Conservation (phyloP, 2,329 filamentous ascomycete species). For the Paraconiothyrium sp. region DNA sequence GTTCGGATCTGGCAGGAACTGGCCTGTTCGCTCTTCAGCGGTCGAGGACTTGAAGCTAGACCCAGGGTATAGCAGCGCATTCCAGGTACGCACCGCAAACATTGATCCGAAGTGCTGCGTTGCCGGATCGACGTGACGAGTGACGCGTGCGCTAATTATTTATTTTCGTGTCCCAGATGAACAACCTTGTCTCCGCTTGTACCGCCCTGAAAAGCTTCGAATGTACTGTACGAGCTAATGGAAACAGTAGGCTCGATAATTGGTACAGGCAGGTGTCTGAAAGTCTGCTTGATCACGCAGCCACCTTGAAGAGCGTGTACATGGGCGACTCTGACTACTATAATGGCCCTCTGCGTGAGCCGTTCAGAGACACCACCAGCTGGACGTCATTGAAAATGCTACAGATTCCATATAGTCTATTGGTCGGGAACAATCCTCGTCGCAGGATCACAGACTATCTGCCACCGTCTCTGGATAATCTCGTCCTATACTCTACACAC, state of each 20-base stretch:
- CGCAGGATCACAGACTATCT: neutral
- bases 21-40: neutral
- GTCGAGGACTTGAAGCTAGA: neutral
- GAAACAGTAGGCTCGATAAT: neutral
- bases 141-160: neutral
- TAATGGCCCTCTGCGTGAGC: neutral
- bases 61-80: too few species aligned
- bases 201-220: neutral
- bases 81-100: neutral
- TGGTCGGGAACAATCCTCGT: neutral
- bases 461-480: conserved; percentile 1
- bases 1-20: neutral
- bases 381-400: neutral
- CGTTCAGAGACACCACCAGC: neutral
- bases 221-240: neutral
- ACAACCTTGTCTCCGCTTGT: neutral
- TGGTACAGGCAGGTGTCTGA: neutral
- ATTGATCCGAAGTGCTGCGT: neutral
- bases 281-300: neutral
- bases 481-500: neutral
- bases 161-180: neutral
- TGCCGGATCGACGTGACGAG: neutral
- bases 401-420: neutral
- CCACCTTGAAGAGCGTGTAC: neutral
- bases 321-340: neutral